These are phyloP conservation scores for Solanum virginianum DNA, from an alignment of 257 asterid genomes.

Conservation along the genomic window DNA sequence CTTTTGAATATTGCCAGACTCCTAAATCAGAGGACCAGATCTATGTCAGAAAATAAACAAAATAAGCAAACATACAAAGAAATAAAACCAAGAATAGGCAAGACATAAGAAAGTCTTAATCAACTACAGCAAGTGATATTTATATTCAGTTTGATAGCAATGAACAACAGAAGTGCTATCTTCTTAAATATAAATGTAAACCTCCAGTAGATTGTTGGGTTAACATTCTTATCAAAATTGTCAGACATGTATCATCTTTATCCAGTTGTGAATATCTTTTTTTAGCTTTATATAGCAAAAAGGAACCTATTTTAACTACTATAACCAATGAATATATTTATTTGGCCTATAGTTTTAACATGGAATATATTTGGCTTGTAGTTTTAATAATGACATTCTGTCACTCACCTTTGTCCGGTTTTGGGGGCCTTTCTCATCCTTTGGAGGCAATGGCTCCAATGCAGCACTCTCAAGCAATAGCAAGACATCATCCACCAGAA, in stretches of 20 bases:
- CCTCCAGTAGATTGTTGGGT: neutral
- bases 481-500: conserved; percentile 84
- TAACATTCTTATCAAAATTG: neutral
- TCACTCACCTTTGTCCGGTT: conserved; percentile 74
- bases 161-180: neutral
- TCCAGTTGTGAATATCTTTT: neutral
- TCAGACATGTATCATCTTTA: neutral
- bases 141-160: neutral
- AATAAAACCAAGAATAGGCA: neutral
- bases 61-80: neutral
- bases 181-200: neutral
- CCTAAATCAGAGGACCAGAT: neutral
- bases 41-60: neutral
- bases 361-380: neutral
- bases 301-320: neutral
- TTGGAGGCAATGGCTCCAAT: conserved; percentile 87
- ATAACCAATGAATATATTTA: neutral
- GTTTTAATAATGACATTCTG: neutral
- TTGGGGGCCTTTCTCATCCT: conserved; percentile 97
- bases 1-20: neutral
- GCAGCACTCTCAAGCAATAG: conserved; percentile 84
- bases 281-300: neutral
- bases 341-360: neutral
- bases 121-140: neutral
- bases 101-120: neutral